Percentiles rank a stretch among this genome's conserved stretches.
These are phyloP conservation scores for Arachis stenosperma DNA, from an alignment of 306 rosid species.

Conservation along the genomic window DNA sequence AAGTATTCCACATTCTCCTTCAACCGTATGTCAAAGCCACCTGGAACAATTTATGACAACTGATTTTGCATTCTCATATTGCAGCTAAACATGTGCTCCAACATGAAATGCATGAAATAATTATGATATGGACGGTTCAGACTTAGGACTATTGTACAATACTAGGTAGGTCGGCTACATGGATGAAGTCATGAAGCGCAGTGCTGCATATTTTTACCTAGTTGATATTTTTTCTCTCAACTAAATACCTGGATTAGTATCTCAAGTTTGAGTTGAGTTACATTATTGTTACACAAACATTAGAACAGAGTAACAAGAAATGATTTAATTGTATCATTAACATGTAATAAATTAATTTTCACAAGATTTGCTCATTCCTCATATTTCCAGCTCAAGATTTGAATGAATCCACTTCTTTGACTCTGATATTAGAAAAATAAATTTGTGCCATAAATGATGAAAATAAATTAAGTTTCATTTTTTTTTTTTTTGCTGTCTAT, in stretches of 20 bases:
- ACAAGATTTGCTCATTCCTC: neutral
- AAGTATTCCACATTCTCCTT: slow-evolving; percentile 89
- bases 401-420: neutral
- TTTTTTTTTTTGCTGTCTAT: neutral
- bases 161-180: too few relatives aligned
- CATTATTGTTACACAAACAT: too few relatives aligned
- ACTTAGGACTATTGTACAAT: neutral
- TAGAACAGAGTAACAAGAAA: neutral
- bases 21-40: slow-evolving; percentile 82
- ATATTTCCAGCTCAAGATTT: neutral
- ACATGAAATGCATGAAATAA: slow-evolving; percentile 25
- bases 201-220: too few relatives aligned
- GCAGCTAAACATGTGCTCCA: slow-evolving; percentile 6
- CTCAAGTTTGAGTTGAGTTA: too few relatives aligned
- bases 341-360: neutral
- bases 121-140: slow-evolving; percentile 7
- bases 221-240: too few relatives aligned
- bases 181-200: too few relatives aligned
- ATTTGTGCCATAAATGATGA: neutral
- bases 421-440: neutral
- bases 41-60: slow-evolving; percentile 45
- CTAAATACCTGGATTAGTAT: too few relatives aligned
- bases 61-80: slow-evolving; percentile 32
- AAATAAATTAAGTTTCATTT: neutral
- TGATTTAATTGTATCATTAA: neutral